Conservation (phyloP, 2,329 filamentous ascomycete genomes). For the Beauveria pseudobassiana region DNA sequence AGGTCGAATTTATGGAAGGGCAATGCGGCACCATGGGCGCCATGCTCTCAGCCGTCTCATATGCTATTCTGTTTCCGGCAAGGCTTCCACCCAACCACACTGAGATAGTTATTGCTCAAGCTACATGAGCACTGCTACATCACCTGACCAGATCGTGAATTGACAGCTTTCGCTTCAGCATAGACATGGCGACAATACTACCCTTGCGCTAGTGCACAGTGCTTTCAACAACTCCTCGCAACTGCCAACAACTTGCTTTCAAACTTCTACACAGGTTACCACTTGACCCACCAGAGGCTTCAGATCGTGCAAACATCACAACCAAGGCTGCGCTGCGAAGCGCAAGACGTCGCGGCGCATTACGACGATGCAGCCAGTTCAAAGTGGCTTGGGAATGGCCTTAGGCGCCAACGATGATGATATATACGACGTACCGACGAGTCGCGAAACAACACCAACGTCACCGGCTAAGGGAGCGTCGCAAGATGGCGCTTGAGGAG, state of each 20-base stretch:
- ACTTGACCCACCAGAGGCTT: not conserved
- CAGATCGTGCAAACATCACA: not conserved
- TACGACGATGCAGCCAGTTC: not conserved
- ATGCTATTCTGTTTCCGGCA: constrained; percentile 7
- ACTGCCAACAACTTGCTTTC: not conserved
- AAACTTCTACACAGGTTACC: not conserved
- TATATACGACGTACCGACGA: constrained; percentile 9
- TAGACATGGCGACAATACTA: not conserved
- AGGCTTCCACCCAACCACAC: not conserved
- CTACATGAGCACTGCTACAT: not conserved
- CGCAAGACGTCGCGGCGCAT: not conserved
- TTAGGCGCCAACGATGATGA: constrained; percentile 1
- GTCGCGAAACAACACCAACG: constrained; percentile 1
- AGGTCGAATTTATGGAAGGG: not conserved
- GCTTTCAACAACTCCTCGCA: not conserved
- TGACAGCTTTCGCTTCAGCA: not conserved
- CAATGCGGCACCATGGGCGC: not conserved
- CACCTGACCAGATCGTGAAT: not conserved
- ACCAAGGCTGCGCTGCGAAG: not conserved
- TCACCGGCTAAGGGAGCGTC: not conserved
- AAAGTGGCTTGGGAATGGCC: not conserved
- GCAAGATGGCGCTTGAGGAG: not conserved
- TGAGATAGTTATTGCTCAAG: not conserved
- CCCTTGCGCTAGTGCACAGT: constrained; percentile 1
- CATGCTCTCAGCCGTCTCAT: not conserved